Conservation (phyloP, 1,284 basidiomycete species). For the Cerrena zonata region DNA sequence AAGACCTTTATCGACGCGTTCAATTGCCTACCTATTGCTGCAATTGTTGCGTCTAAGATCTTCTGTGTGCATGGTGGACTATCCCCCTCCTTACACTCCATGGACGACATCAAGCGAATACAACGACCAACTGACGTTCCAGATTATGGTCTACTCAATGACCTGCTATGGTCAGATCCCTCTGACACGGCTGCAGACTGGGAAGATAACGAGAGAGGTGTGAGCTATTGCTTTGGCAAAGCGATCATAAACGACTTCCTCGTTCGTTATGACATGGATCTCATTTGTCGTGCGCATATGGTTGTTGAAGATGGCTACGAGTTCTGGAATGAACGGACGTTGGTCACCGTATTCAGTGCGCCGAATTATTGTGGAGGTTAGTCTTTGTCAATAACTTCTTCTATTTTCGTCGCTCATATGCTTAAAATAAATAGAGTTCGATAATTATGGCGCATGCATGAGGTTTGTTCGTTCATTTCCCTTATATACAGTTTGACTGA, state of each 20-base stretch:
- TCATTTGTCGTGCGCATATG: conserved; percentile 99
- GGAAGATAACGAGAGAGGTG: conserved; percentile 99
- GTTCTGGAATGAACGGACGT: conserved; percentile 98
- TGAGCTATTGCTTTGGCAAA: conserved; percentile 99
- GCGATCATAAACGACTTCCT: conserved; percentile 95
- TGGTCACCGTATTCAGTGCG: conserved; percentile 98
- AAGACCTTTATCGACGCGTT: conserved; percentile 99
- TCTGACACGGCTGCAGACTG: conserved; percentile 96
- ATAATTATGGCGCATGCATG: conserved; percentile 97
- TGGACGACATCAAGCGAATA: conserved; percentile 99
- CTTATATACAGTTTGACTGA: conserved; percentile 5
- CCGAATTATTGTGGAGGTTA: conserved; percentile 95
- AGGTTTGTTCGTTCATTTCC: conserved; percentile 43
- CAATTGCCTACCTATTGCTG: conserved; percentile 97
- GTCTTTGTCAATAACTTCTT: conserved; percentile 27
- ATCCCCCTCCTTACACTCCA: conserved; percentile 92
- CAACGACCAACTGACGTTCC: conserved; percentile 97
- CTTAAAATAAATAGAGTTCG: conserved; percentile 62
- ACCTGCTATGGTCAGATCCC: conserved; percentile 97
- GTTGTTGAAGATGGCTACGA: conserved; percentile 99
- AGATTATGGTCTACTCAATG: conserved; percentile 97
- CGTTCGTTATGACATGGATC: conserved; percentile 91
- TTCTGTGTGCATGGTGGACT: conserved; percentile 99
- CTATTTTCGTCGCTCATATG: conserved; percentile 14
- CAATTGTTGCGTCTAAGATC: conserved; percentile 98